Base-by-base conservation (phyloP, 495 filamentous ascomycete genomes). In the Opeltia flavorubescens region DNA sequence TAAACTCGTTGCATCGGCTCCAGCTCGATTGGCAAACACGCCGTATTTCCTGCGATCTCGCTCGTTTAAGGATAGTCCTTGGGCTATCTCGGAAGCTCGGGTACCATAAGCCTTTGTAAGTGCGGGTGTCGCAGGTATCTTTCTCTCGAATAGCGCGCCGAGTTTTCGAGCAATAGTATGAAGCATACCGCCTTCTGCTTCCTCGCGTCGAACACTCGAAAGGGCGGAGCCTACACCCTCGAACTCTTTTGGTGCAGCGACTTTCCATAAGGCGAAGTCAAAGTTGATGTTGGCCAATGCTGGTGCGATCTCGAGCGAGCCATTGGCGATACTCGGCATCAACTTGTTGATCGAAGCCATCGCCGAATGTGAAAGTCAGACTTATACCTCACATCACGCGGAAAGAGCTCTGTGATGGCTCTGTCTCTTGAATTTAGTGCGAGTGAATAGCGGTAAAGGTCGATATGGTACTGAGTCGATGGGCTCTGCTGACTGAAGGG, bases 101-200 rank as follows among this genome's bases (percentile, higher is more conserved):
- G 31, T 42, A 23, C 66, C 67, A 46, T 70, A 70, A 3, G 58
- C 58, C 25, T 46, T 55, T 21, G 57, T 50, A 2, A 70, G 53
- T 9, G 58, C 53, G 13, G 63, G 62, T 3, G 60, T 64, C 2
- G 46, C 29, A 1, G 61, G 59, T 36, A 55, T 27, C 11, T 54
- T 33, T 13, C 36, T 28, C 30, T 57, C 50, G 35, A 65, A 65
- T 2, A 63, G 50, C 3, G 59, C 55, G n/a, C 57, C 62, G 13
- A 65, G 50, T 34, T 51, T 46, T 13, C 55, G 41, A 1, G 62
- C 61, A 11, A 50, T 62, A 12, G 33, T 42, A 36, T 65, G 55
- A 12, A 38, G 20, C 2, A 30, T n/a, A 9, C 61, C 59, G 18
- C 48, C 26, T 44, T 65, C 62, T 15, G 59, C 59, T 3, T 54